Evolutionary conservation across 441 rosid species (phyloP).

Genomic region (Erodium moschatum): DNA sequence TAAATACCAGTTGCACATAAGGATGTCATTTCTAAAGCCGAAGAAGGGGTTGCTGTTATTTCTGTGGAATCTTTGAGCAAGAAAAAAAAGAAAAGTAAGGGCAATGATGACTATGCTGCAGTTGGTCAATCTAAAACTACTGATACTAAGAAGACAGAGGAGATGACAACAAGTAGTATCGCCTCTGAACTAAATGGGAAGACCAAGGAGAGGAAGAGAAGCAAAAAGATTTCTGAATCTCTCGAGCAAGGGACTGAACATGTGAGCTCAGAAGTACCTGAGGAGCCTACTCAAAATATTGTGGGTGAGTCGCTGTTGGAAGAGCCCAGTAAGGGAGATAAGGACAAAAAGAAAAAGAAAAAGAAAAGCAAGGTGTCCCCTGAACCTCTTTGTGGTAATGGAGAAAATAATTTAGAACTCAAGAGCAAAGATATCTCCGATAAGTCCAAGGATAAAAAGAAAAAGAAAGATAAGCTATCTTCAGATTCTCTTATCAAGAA

Average conservation of each 20-base stretch:
- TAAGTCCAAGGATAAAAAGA: constrained; percentile 25
- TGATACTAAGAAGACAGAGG: constrained; percentile 14
- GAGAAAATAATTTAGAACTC: background rate
- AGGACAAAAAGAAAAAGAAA: constrained; percentile 27
- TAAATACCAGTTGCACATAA: constrained; percentile 17
- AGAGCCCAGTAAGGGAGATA: constrained; percentile 23
- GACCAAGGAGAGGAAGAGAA: constrained; percentile 26
- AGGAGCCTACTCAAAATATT: constrained; percentile 19
- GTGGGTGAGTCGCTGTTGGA: constrained; percentile 10
- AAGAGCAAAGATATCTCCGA: constrained; percentile 18
- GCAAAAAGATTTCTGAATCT: constrained; percentile 24
- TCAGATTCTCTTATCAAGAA: constrained; percentile 1
- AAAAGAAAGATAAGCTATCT: constrained; percentile 22
- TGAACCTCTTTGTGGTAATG: constrained; percentile 14
- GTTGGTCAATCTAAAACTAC: constrained; percentile 12
- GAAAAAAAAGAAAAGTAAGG: constrained; percentile 22
- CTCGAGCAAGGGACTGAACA: constrained; percentile 19
- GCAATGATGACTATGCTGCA: constrained; percentile 17
- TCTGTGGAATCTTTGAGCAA: constrained; percentile 13
- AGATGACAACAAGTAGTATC: constrained; percentile 9
- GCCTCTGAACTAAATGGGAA: constrained; percentile 19
- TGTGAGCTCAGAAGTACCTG: constrained; percentile 10
- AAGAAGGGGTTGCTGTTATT: constrained; percentile 11
- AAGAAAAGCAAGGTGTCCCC: constrained; percentile 30
- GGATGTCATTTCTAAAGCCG: constrained; percentile 13